These are phyloP conservation scores for Paecilomyces dactylethromorphus DNA, from an alignment of 2,329 filamentous ascomycete genomes.

Conservation along the genomic window DNA sequence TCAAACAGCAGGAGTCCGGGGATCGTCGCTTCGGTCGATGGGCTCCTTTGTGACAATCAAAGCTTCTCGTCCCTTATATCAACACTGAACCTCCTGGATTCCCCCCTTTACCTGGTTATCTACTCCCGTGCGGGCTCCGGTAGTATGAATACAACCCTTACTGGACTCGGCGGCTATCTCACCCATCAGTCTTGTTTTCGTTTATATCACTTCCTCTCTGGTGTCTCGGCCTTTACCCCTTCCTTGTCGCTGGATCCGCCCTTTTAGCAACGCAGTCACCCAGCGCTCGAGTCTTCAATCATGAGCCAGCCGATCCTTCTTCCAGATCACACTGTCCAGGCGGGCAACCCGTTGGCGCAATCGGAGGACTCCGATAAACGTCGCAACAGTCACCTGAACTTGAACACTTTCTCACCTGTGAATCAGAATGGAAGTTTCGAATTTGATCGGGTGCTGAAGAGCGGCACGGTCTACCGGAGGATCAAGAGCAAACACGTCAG, in stretches of 20 bases:
- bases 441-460: constrained; percentile 88
- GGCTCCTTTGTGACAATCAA: neutral
- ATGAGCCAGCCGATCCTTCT: constrained; percentile 20
- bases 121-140: neutral
- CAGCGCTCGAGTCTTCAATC: constrained; percentile 15
- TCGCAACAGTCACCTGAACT: constrained; percentile 43
- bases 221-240: neutral
- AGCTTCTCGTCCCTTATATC: neutral
- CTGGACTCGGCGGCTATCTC: neutral
- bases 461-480: constrained; percentile 77
- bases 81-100: neutral
- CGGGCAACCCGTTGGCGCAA: constrained; percentile 15
- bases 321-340: constrained; percentile 17
- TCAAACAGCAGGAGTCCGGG: neutral
- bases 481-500: constrained; percentile 87
- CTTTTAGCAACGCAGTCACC: constrained; percentile 1
- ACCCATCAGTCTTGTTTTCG: neutral
- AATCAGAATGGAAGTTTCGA: constrained; percentile 95
- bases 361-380: constrained; percentile 11
- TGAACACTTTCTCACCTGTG: constrained; percentile 73
- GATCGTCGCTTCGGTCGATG: neutral
- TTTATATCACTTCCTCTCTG: neutral
- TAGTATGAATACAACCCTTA: neutral
- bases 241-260: neutral
- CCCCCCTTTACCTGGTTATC: neutral